Conservation (phyloP, 1,284 basidiomycete genomes). For the Chalciporus piperatoides region DNA sequence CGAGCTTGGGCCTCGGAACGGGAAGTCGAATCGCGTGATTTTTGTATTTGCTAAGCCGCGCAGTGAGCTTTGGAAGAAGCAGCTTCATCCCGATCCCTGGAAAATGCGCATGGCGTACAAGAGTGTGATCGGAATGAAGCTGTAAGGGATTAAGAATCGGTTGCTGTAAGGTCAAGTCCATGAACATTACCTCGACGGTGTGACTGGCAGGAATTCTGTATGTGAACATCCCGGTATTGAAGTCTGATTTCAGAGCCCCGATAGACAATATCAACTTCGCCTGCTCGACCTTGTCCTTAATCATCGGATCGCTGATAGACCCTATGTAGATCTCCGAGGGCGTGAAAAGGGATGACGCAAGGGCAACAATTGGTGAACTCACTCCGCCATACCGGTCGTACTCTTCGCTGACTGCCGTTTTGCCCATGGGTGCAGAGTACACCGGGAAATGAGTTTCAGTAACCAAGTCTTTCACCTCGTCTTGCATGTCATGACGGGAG, state of each 20-base stretch:
- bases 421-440: slow-evolving; percentile 86
- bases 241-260: slow-evolving; percentile 81
- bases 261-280: slow-evolving; percentile 85
- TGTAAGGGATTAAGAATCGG: slow-evolving; percentile 31
- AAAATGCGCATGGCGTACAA: slow-evolving; percentile 61
- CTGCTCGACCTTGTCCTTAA: slow-evolving; percentile 76
- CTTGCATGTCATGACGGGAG: slow-evolving; percentile 71
- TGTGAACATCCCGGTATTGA: slow-evolving; percentile 87
- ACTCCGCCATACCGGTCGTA: slow-evolving; percentile 88
- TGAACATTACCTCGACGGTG: slow-evolving; percentile 55
- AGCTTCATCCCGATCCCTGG: slow-evolving; percentile 69
- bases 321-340: slow-evolving; percentile 72
- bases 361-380: slow-evolving; percentile 28
- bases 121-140: slow-evolving; percentile 82
- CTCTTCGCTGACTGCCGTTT: slow-evolving; percentile 76
- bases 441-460: slow-evolving; percentile 74
- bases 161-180: background rate
- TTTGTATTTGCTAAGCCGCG: slow-evolving; percentile 45
- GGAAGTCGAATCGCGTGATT: slow-evolving; percentile 38
- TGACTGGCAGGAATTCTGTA: slow-evolving; percentile 61
- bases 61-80: slow-evolving; percentile 65
- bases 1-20: slow-evolving; percentile 47
- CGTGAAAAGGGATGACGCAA: slow-evolving; percentile 9
- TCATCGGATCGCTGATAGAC: slow-evolving; percentile 64
- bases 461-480: slow-evolving; percentile 69